Base-by-base conservation (phyloP, 257 asterid genomes). In the Solanum corneliomulleri region DNA sequence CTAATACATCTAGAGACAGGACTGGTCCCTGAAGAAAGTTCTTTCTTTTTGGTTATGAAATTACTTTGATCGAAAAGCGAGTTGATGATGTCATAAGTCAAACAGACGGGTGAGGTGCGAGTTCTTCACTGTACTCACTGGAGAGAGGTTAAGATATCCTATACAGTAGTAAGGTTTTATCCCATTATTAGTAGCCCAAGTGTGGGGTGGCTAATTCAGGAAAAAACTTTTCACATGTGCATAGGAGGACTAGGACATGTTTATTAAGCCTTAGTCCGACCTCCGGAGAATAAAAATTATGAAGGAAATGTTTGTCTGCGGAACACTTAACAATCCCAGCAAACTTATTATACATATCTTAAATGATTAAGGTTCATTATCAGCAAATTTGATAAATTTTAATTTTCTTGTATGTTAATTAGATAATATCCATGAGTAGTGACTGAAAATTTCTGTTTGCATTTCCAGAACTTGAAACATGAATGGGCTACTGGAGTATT, bases 401-500 rank as follows among this genome's bases (percentile, higher is more conserved):
- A 31, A 31, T 31, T 31, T 31, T 31, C 33, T 31, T 31, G 33
- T 31, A 3, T 31, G 33, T 3, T 77, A 94, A 94, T 47, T 85
- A 85, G 42, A 71, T 35, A 71, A 35, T 13, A 5, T 70, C 37
- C 3, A 77, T 44, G 62, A 27, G 6, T 78, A 27, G 27, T 47
- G 27, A 47, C 1, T 47, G 84, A 42, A 42, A 31, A 31, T 31
- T 31, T 31, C 33, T 31, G 33, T 31, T 4, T 80, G 6, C 25
- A 80, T 47, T 47, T 87, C 2, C 91, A 94, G 95, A 35, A 85
- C 14, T 12, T 93, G 74, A 25, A 86, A 47, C 91, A 91, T 58
- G 91, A 91, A 64, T 89, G 93, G 96, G 95, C 92, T 6, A 89
- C 83, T 88, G 75, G 86, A 41, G 15, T 90, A 37, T 41, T 94